These are phyloP conservation scores for Kwoniella shandongensis DNA, from an alignment of 768 basidiomycete species.

Conservation along the genomic window DNA sequence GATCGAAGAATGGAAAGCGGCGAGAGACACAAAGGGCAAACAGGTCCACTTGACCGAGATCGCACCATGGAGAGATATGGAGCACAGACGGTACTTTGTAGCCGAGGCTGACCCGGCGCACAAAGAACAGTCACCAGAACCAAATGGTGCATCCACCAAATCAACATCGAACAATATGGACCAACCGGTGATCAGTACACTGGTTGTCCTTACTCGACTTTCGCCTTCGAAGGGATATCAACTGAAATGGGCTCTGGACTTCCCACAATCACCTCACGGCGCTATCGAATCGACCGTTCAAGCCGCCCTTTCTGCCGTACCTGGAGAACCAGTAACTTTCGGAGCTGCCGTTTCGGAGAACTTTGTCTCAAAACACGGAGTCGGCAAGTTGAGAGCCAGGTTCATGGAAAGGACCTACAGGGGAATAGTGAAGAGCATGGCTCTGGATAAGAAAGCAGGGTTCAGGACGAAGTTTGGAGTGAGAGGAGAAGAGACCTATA, in stretches of 20 bases:
- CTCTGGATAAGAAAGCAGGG: conserved; percentile 54
- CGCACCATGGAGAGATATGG: conserved; percentile 62
- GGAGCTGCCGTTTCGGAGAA: conserved; percentile 55
- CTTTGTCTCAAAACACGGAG: conserved; percentile 51
- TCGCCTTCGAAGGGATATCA: conserved; percentile 57
- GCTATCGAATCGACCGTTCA: conserved; percentile 62
- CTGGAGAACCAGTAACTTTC: conserved; percentile 55
- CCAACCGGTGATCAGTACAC: conserved; percentile 55
- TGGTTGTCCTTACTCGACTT: conserved; percentile 61
- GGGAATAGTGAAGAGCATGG: conserved; percentile 53
- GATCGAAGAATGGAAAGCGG: conserved; percentile 62
- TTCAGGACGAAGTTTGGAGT: conserved; percentile 54
- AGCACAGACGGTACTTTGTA: conserved; percentile 63
- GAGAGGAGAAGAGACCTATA: conserved; percentile 32
- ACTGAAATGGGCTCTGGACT: conserved; percentile 63
- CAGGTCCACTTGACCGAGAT: conserved; percentile 61
- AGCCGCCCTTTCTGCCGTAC: conserved; percentile 56
- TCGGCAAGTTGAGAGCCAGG: conserved; percentile 52
- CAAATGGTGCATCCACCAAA: neutral
- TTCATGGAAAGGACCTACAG: conserved; percentile 57
- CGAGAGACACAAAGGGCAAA: conserved; percentile 57
- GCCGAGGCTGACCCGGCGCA: conserved; percentile 48
- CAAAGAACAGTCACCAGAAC: neutral
- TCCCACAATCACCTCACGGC: conserved; percentile 61
- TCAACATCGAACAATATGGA: conserved; percentile 40